Evolutionary conservation across 1,284 basidiomycete species (phyloP).

Genomic region (Marasmius oreades): DNA sequence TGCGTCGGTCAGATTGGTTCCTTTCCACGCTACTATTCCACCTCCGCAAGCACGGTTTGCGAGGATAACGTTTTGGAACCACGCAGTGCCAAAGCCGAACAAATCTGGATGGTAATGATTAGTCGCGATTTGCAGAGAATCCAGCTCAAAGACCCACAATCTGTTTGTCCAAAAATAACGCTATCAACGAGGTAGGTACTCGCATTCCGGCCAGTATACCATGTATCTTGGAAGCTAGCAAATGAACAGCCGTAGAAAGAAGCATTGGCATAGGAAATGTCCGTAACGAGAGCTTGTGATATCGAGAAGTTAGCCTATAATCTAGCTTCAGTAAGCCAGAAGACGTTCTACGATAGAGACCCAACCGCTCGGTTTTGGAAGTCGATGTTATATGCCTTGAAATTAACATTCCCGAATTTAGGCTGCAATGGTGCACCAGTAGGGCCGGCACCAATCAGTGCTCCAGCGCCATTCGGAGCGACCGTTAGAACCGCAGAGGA

Average conservation of each 20-base stretch:
- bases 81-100: conserved; percentile 58
- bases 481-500: conserved; percentile 52
- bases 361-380: conserved; percentile 63
- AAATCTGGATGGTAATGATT: conserved; percentile 34
- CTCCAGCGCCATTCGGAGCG: conserved; percentile 43
- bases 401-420: conserved; percentile 52
- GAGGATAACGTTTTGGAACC: conserved; percentile 57
- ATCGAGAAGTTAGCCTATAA: conserved; percentile 54
- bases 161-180: conserved; percentile 59
- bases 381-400: conserved; percentile 66
- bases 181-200: conserved; percentile 62
- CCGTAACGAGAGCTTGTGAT: conserved; percentile 56
- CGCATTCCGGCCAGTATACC: conserved; percentile 58
- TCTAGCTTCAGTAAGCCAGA: conserved; percentile 1
- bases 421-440: conserved; percentile 54
- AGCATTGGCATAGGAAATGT: conserved; percentile 59
- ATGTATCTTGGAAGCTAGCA: conserved; percentile 63
- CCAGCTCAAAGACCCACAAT: conserved; percentile 40
- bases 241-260: conserved; percentile 69
- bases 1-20: conserved; percentile 49
- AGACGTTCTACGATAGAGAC: conserved; percentile 17
- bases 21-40: conserved; percentile 60
- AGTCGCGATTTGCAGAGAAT: background rate
- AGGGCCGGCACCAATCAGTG: conserved; percentile 53
- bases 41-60: conserved; percentile 64